Evolutionary conservation across 1,284 basidiomycete genomes (phyloP).

Genomic region (Anthracocystis panici-leucophaei): DNA sequence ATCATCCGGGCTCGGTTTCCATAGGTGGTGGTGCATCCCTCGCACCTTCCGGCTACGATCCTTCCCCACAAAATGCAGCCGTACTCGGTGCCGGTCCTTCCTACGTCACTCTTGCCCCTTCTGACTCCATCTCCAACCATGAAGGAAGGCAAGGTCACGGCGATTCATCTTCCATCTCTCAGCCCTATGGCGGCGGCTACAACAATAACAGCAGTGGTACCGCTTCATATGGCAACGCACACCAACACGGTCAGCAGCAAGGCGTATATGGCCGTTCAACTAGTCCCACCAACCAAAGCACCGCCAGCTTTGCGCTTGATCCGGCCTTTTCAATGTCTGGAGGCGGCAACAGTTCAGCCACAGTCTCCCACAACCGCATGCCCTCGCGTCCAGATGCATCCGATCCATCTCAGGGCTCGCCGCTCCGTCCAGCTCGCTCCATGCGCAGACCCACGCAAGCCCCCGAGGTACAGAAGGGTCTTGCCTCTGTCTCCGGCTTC

Average conservation of each 20-base stretch:
- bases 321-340: conserved; percentile 16
- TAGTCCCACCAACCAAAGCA: conserved; percentile 37
- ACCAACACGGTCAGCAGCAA: conserved; percentile 10
- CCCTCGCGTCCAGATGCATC: conserved; percentile 15
- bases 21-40: conserved; percentile 9
- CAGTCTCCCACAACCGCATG: conserved; percentile 13
- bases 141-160: conserved; percentile 34
- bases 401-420: conserved; percentile 26
- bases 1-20: conserved; percentile 38
- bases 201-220: neutral
- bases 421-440: conserved; percentile 56
- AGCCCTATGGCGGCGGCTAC: conserved; percentile 10
- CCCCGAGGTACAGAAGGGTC: conserved; percentile 22
- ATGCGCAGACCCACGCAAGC: conserved; percentile 52
- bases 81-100: conserved; percentile 41
- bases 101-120: conserved; percentile 47
- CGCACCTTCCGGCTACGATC: conserved; percentile 3
- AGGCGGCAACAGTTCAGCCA: conserved; percentile 6
- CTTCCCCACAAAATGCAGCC: neutral
- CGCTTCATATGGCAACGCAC: neutral
- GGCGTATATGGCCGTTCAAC: conserved; percentile 18
- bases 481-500: conserved; percentile 16
- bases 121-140: conserved; percentile 52
- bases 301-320: conserved; percentile 44
- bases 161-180: conserved; percentile 16